A percentile compares a stretch with the other conserved stretches of the same genome.
phyloP scores from a whole-genome alignment of 805 yeast genomes.

The Metahyphopichia silvanorum region DNA sequence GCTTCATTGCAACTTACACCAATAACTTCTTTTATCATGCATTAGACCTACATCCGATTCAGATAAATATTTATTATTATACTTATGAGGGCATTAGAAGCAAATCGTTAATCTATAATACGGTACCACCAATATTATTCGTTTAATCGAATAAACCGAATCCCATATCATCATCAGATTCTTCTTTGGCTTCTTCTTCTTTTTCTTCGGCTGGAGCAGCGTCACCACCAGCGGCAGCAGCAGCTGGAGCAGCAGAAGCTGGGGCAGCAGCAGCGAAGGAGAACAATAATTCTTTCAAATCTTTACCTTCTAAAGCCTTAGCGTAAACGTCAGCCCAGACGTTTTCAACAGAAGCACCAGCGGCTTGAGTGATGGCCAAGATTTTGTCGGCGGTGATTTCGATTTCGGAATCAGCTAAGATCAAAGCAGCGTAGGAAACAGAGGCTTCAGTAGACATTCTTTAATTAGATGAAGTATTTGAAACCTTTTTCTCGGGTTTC shows the following conservation, averaged over 20 bases:
- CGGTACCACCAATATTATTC: no score
- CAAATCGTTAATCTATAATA: no score
- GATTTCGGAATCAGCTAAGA: constrained; percentile 95
- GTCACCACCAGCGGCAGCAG: constrained; percentile 30
- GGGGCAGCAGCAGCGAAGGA: constrained; percentile 49
- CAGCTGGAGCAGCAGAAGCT: constrained; percentile 34
- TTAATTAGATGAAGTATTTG: no score
- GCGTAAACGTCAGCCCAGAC: constrained; percentile 89
- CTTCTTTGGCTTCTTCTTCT: constrained; percentile 66
- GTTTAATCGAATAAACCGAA: constrained; percentile 96
- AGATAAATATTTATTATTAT: no score
- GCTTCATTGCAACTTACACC: no score
- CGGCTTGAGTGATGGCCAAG: constrained; percentile 72
- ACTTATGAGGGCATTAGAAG: no score
- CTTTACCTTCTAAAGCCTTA: constrained; percentile 81
- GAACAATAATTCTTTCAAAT: constrained; percentile 74
- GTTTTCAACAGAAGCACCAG: constrained; percentile 75
- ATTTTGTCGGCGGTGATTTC: constrained; percentile 89
- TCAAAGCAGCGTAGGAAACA: constrained; percentile 97
- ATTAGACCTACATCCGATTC: no score
- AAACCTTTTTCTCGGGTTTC: no score
- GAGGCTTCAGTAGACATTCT: constrained; percentile 86
- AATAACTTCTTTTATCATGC: no score
- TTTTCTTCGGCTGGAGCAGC: constrained; percentile 57
- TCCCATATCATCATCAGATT: constrained; percentile 81